A percentile compares a stretch with the other conserved stretches of the same genome.
Conservation (phyloP, 1,284 basidiomycete species). For the Puccinia novopanici region DNA sequence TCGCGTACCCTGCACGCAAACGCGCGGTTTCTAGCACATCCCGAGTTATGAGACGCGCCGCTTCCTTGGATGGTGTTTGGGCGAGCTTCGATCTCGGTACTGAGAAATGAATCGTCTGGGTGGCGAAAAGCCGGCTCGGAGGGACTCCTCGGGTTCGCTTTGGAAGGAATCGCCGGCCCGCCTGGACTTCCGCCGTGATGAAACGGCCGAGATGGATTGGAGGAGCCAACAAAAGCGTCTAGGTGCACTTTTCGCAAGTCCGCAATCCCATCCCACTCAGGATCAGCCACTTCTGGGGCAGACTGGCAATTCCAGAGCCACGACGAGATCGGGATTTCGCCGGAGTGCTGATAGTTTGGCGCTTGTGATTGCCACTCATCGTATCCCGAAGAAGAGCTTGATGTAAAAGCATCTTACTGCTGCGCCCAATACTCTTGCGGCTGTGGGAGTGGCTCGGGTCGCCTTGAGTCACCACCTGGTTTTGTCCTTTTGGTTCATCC, state of each 20-base stretch:
- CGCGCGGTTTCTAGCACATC: constrained; percentile 57
- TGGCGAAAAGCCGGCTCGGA: constrained; percentile 58
- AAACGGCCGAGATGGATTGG: not conserved
- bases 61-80: constrained; percentile 59
- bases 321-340: constrained; percentile 6
- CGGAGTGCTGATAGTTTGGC: constrained; percentile 38
- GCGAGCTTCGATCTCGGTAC: constrained; percentile 57
- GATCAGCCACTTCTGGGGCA: constrained; percentile 46
- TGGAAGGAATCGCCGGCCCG: constrained; percentile 40
- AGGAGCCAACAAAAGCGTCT: constrained; percentile 51
- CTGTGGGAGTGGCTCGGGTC: not conserved
- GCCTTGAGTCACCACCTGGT: not conserved
- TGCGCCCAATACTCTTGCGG: constrained; percentile 1
- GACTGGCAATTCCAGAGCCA: not conserved
- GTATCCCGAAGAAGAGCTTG: constrained; percentile 36
- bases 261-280: constrained; percentile 58
- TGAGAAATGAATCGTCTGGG: constrained; percentile 58
- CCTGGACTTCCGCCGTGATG: not conserved
- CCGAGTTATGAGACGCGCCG: constrained; percentile 57
- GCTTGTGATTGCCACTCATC: constrained; percentile 31
- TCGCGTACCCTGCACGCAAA: constrained; percentile 41
- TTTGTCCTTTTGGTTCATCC: not conserved
- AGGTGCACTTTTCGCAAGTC: constrained; percentile 59
- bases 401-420: constrained; percentile 38
- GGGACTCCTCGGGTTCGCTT: constrained; percentile 55